A percentile compares a stretch with the other conserved stretches of the same genome.
Evolutionary conservation across 2,329 filamentous ascomycete species (phyloP).

Genomic region (Exophiala viscosa): DNA sequence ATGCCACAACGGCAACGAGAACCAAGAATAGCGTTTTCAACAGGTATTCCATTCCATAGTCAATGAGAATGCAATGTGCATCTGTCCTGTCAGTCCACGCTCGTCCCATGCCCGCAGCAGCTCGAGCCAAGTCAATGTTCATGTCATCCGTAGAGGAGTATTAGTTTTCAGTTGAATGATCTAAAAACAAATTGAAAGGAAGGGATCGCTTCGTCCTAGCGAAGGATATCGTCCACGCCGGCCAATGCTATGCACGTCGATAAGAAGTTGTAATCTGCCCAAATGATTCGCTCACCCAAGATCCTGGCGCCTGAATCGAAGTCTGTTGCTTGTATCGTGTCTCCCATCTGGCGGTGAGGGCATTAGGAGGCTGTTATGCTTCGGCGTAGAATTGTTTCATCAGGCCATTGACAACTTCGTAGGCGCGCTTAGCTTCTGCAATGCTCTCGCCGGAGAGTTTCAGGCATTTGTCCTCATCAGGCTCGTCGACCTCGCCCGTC

Average conservation of each 20-base stretch:
- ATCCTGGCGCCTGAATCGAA: conserved; percentile 6
- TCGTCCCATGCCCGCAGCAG: neutral
- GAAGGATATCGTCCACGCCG: neutral
- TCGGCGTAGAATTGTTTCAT: conserved; percentile 69
- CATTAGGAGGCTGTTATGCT: neutral
- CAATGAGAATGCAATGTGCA: neutral
- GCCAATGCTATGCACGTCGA: neutral
- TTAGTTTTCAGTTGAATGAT: neutral
- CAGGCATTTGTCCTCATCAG: conserved; percentile 65
- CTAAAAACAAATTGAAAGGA: conserved; percentile 2
- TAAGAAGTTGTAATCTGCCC: neutral
- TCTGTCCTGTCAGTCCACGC: conserved; percentile 9
- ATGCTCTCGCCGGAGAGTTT: conserved; percentile 68
- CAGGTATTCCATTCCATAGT: neutral
- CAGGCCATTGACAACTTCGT: conserved; percentile 65
- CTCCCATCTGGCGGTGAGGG: neutral
- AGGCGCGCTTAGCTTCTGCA: conserved; percentile 69
- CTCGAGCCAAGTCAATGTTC: neutral
- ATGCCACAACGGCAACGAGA: neutral
- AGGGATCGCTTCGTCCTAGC: neutral
- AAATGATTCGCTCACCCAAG: conserved; percentile 1
- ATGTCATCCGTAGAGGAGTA: neutral
- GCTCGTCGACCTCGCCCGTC: conserved; percentile 64
- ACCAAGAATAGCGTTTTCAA: neutral
- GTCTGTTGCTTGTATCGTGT: conserved; percentile 1